Evolutionary conservation across 2,329 filamentous ascomycete species (phyloP).

Genomic region (Bipolaris gigantea): DNA sequence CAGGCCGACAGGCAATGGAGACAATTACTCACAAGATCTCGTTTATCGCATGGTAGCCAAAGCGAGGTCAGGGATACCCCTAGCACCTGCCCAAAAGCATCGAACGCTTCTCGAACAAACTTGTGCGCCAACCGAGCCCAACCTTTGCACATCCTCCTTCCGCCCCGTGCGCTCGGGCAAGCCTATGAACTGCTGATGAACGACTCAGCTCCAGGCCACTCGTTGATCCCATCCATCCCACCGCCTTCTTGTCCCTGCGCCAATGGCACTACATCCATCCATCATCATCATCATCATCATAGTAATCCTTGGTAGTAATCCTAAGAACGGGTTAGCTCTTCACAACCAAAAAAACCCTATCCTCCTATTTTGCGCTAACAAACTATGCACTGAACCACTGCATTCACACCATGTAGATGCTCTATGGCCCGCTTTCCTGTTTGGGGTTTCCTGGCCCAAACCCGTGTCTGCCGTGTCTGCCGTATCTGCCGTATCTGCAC

Average conservation of each 20-base stretch:
- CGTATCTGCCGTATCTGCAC: no score
- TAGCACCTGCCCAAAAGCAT: conserved; percentile 16
- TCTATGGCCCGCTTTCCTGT: background rate
- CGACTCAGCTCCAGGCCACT: background rate
- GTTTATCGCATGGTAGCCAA: conserved; percentile 18
- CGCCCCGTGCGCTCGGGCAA: conserved; percentile 13
- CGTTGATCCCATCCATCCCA: background rate
- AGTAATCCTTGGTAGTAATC: no score
- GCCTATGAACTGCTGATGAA: background rate
- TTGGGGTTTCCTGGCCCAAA: background rate
- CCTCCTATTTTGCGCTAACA: no score
- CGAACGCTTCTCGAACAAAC: conserved; percentile 26
- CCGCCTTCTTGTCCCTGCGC: background rate
- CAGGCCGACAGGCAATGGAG: background rate
- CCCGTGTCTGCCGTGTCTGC: no score
- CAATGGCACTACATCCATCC: no score
- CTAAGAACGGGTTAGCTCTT: no score
- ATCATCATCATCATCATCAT: no score
- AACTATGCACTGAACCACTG: no score
- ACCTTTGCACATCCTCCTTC: conserved; percentile 19
- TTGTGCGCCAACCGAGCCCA: conserved; percentile 29
- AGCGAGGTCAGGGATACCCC: conserved; percentile 26
- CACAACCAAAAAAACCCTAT: no score
- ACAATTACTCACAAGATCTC: conserved; percentile 8
- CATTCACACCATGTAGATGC: no score